Percentiles rank a stretch among this genome's conserved stretches.
Evolutionary conservation across 2,329 filamentous ascomycete genomes (phyloP).

Genomic region (Fusarium nematophilum): DNA sequence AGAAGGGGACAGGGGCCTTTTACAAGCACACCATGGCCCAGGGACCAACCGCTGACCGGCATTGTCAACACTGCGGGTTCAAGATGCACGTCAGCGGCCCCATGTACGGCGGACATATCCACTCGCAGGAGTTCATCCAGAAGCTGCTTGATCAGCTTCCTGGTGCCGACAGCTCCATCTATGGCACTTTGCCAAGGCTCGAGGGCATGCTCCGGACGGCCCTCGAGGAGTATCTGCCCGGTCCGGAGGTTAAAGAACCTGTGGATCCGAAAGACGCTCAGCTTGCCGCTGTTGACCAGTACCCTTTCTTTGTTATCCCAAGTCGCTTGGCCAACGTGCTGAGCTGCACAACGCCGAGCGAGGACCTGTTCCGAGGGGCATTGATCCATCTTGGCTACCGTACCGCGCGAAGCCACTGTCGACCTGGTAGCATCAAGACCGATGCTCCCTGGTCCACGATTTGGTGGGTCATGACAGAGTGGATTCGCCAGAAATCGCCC

Average conservation of each 20-base stretch:
- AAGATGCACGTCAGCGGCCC: conserved; percentile 91
- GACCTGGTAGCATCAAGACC: conserved; percentile 90
- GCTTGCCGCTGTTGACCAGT: conserved; percentile 74
- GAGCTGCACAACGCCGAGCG: conserved; percentile 82
- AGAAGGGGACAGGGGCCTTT: conserved; percentile 74
- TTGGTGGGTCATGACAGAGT: conserved; percentile 95
- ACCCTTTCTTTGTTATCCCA: conserved; percentile 89
- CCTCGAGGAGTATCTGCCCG: conserved; percentile 74
- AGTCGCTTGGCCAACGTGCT: conserved; percentile 79
- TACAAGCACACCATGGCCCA: conserved; percentile 83
- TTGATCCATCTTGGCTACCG: conserved; percentile 83
- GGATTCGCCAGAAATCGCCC: conserved; percentile 83
- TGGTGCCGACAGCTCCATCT: conserved; percentile 72
- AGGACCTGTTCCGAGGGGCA: conserved; percentile 83
- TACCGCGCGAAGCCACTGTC: conserved; percentile 88
- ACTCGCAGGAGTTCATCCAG: conserved; percentile 85
- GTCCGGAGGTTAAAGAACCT: conserved; percentile 50
- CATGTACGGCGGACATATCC: conserved; percentile 93
- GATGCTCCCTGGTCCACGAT: conserved; percentile 90
- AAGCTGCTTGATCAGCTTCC: conserved; percentile 80
- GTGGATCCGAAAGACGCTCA: conserved; percentile 58
- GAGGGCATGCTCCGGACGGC: conserved; percentile 93
- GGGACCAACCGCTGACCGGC: conserved; percentile 72
- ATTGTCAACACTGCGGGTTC: conserved; percentile 85
- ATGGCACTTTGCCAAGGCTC: conserved; percentile 83